Evolutionary conservation across 2,329 filamentous ascomycete genomes (phyloP).

Genomic region (Chrysosporium keratinophilum): DNA sequence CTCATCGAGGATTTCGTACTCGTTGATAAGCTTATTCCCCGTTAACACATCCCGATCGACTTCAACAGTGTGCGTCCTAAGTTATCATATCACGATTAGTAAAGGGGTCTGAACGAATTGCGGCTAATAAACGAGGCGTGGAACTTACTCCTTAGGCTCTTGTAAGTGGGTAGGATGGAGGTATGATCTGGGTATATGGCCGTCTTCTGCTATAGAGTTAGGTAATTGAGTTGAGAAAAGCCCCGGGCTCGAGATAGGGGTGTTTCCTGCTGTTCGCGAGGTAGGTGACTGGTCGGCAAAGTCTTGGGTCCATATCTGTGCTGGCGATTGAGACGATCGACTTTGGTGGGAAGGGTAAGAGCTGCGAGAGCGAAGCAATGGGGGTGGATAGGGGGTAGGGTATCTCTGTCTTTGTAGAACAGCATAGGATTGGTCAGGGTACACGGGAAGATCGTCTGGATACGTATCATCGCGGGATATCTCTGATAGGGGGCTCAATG

Average conservation of each 20-base stretch:
- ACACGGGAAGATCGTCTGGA: conserved; percentile 33
- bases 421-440: conserved; percentile 41
- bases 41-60: conserved; percentile 82
- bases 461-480: conserved; percentile 12
- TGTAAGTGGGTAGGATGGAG: conserved; percentile 62
- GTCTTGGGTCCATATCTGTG: conserved; percentile 18
- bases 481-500: conserved; percentile 16
- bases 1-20: conserved; percentile 95
- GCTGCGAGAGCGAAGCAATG: conserved; percentile 33
- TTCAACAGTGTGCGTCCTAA: conserved; percentile 75
- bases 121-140: conserved; percentile 4
- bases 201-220: conserved; percentile 29
- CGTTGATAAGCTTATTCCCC: conserved; percentile 91
- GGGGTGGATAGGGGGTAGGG: conserved; percentile 31
- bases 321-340: conserved; percentile 21
- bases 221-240: conserved; percentile 33
- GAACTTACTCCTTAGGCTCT: conserved; percentile 62
- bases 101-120: conserved; percentile 8
- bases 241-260: conserved; percentile 39
- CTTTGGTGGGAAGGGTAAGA: conserved; percentile 35
- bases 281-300: conserved; percentile 20
- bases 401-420: conserved; percentile 37
- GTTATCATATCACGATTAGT: conserved; percentile 2
- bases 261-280: conserved; percentile 38
- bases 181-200: conserved; percentile 46